A percentile compares a stretch with the other conserved stretches of the same genome.
phyloP scores from a whole-genome alignment of 2,329 filamentous ascomycete genomes.

The Pseudogymnoascus sp. region DNA sequence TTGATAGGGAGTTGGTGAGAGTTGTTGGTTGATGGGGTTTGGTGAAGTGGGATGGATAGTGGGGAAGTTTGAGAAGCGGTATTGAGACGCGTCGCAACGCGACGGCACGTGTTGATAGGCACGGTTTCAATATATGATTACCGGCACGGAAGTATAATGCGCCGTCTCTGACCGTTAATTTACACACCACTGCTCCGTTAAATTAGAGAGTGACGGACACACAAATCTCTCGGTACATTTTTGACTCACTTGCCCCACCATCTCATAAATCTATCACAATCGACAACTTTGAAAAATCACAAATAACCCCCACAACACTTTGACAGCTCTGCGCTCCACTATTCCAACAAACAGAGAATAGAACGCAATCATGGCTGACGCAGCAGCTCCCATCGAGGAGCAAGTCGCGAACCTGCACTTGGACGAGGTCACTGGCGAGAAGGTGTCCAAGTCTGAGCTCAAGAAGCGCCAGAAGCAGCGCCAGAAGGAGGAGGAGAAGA shows the following conservation, averaged over 20 bases:
- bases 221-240: slow-evolving; percentile 1
- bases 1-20: background rate
- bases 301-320: slow-evolving; percentile 1
- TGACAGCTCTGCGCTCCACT: slow-evolving; percentile 7
- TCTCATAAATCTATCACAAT: slow-evolving; percentile 6
- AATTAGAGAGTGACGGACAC: background rate
- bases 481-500: slow-evolving; percentile 80
- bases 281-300: slow-evolving; percentile 6
- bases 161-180: background rate
- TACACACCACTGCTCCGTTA: background rate
- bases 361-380: slow-evolving; percentile 25
- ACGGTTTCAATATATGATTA: background rate
- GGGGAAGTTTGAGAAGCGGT: slow-evolving; percentile 4
- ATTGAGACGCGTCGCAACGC: slow-evolving; percentile 4
- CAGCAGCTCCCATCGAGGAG: slow-evolving; percentile 20
- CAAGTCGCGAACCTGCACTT: slow-evolving; percentile 65
- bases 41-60: slow-evolving; percentile 3
- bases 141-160: background rate
- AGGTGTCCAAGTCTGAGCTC: slow-evolving; percentile 72
- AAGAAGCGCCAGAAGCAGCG: slow-evolving; percentile 95
- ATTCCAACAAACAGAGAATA: background rate
- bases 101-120: slow-evolving; percentile 1
- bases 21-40: slow-evolving; percentile 3
- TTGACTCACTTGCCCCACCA: slow-evolving; percentile 7
- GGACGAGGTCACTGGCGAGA: slow-evolving; percentile 90